Evolutionary conservation across 495 filamentous ascomycete genomes (phyloP).

Genomic region (Penicillium lividum): DNA sequence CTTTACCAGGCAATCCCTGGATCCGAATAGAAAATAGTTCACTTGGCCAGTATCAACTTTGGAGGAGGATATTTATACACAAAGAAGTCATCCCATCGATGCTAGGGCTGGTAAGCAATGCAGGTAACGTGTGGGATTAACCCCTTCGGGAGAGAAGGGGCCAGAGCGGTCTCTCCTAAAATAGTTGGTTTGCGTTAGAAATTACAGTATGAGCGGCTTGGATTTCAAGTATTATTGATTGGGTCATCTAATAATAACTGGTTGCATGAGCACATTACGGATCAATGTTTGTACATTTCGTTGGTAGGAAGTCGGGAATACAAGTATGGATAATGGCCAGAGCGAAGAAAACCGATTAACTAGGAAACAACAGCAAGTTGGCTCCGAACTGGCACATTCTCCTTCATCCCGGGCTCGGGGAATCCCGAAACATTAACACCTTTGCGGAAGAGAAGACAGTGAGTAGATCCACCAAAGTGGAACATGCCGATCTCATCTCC

Average conservation of each 20-base stretch:
- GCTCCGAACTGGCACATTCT: slow-evolving; percentile 60
- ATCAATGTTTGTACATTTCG: too few relatives aligned
- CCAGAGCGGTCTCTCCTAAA: too few relatives aligned
- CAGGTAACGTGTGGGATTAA: too few relatives aligned
- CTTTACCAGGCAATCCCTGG: background rate
- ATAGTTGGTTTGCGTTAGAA: too few relatives aligned
- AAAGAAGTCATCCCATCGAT: background rate
- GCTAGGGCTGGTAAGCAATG: background rate
- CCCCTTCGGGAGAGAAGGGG: too few relatives aligned
- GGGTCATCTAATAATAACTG: too few relatives aligned
- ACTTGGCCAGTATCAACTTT: background rate
- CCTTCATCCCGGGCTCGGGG: slow-evolving; percentile 44
- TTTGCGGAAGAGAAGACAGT: slow-evolving; percentile 60
- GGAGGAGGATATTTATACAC: background rate
- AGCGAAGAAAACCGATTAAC: background rate
- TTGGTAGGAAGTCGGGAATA: too few relatives aligned
- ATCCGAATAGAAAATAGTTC: background rate
- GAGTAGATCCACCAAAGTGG: slow-evolving; percentile 68
- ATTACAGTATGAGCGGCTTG: too few relatives aligned
- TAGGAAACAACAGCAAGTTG: slow-evolving; percentile 46
- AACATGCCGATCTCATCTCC: slow-evolving; percentile 73
- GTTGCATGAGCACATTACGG: too few relatives aligned
- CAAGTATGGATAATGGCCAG: too few relatives aligned
- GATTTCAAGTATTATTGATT: too few relatives aligned
- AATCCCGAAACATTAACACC: slow-evolving; percentile 42